Evolutionary conservation across 1,139 yeast genomes (phyloP), one percentile per base, ranked within the genome.

Genomic region (Geotrichum restrictum): DNA sequence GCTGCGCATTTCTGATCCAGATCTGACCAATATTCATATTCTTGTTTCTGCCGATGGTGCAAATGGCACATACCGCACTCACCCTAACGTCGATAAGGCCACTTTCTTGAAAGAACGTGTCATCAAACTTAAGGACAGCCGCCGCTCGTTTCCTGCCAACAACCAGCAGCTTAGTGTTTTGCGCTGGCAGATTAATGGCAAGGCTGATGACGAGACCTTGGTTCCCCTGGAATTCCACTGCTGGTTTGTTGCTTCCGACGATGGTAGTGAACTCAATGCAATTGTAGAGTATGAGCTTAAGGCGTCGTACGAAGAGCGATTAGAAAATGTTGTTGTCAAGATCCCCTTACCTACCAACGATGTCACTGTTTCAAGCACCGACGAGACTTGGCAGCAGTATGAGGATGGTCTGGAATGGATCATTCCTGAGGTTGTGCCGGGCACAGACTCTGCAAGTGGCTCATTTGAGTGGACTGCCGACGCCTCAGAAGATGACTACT

Each of bases 31-130:
- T 59, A 79, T 88, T 55, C 81, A 80, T 66, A 76, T 91, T 54
- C 67, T 81, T 57, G 75, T 91, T 57, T 68, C 74, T 46, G 74
- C 82, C 39, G 76, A 70, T 45, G 75, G 74, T 50, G 71, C 74
- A 42, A 68, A 74, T 18, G 57, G 74, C 34, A 93, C 84, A 66
- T 93, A 81, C 75, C 91, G 91, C 70, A 88, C 98, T 29, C 97
- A 93, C 73, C 98, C 98, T 58, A 89, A 91, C 68, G 95, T 93
- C 59, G 97, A 93, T 73, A 84, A 88, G 66, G 74, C 74, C 47
- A 71, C 80, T 63, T 93, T 91, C 69, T 75, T 78, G 45, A 69
- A 76, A 22, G 69, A 75, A 31, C 76, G 79, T 57, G 71, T 79
- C 41, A 82, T 93, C 65, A 85, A 85, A 1, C 79, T 91, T 63